Evolutionary conservation across 306 rosid species (phyloP), one percentile per base, ranked within the genome.

Genomic region (Albizia julibrissin): DNA sequence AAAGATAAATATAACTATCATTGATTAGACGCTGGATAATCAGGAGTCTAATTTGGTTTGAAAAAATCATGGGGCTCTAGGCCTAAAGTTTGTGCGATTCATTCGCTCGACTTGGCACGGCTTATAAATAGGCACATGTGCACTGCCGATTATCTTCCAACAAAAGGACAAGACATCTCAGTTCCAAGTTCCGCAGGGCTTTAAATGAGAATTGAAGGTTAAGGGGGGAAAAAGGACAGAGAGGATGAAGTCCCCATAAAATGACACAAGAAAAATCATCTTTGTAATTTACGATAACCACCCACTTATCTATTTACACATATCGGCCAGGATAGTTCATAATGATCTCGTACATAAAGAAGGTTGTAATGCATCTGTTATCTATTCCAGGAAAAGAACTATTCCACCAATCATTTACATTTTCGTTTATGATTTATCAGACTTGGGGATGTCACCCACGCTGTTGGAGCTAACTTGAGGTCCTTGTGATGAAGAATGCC

Each of bases 391-490:
- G 68, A 49, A 22, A 81, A 73, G 74, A 86, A 44, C 77, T 26
- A 44, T 72, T 56, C 50, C 80, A 56, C n/a, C 10, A 72, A 85
- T 77, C 73, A 76, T 70, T 82, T 73, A 59, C 16, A 47, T 80
- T 49, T 68, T 94, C 82, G 86, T 49, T 88, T 76, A 73, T 82
- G 83, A 74, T 43, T 88, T 76, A 73, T 82, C 85, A 74, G 82
- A 47, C 84, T 91, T 90, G 15, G 92, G 92, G 49, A 74, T 56
- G 85, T 93, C 91, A 58, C 93, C 84, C 24, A 89, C 85, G 3
- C 98, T 91, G 86, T 89, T 91, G 77, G 94, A 93, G 91, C 94
- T 90, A 84, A 88, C 97, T 82, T 85, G 95, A 67, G 81, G 85
- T 87, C 89, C 95, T 82, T 85, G 92, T 78, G 92, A 89, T 2